A percentile compares a stretch with the other conserved stretches of the same genome.
phyloP scores from a whole-genome alignment of 495 filamentous ascomycete genomes.

The Penicillium salamii region DNA sequence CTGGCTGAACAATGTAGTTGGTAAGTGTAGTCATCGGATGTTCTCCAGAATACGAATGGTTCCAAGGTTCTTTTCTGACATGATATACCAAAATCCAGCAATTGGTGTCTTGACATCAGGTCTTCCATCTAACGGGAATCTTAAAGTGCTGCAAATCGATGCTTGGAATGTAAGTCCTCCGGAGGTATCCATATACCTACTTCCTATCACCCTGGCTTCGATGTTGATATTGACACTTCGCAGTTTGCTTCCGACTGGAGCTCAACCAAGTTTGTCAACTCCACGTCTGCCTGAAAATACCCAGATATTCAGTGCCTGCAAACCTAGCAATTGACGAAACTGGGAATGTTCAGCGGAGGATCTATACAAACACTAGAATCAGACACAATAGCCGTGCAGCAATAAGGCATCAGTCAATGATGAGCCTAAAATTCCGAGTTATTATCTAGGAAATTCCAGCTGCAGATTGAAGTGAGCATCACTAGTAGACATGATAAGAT shows the following conservation, averaged over 20 bases:
- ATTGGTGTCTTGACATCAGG: constrained; percentile 24
- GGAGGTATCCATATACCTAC: no score
- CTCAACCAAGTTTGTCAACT: neutral
- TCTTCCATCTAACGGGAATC: neutral
- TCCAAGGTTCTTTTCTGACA: neutral
- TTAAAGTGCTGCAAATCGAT: constrained; percentile 26
- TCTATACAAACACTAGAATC: no score
- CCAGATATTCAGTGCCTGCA: no score
- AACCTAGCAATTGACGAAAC: no score
- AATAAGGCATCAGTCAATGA: no score
- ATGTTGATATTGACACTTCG: neutral
- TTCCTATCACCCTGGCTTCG: neutral
- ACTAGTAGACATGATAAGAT: no score
- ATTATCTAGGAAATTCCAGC: no score
- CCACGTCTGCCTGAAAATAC: neutral
- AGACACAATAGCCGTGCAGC: no score
- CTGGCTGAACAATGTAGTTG: constrained; percentile 36
- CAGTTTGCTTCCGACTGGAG: constrained; percentile 1
- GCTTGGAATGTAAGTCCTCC: constrained; percentile 34
- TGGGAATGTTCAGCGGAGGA: no score
- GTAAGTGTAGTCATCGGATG: constrained; percentile 11
- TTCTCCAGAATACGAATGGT: neutral
- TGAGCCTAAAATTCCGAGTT: no score
- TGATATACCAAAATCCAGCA: constrained; percentile 11
- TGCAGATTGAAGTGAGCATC: no score